Percentiles rank a stretch among this genome's conserved stretches.
phyloP scores from a whole-genome alignment of 148 eudicot species.

The Rhododendron vialii region DNA sequence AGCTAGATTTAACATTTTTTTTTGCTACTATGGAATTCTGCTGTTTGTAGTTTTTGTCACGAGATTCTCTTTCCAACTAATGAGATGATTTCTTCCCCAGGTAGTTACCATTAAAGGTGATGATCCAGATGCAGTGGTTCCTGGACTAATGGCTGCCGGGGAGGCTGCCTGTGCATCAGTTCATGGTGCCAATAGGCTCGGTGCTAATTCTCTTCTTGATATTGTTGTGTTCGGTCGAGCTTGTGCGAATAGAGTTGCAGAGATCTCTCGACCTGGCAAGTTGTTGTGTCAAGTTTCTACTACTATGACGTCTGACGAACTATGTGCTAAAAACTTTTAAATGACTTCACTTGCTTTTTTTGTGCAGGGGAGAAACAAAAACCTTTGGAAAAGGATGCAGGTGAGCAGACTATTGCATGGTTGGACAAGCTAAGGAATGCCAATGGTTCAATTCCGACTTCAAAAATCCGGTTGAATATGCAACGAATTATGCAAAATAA shows the following conservation, averaged over 20 bases:
- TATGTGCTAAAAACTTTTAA: not conserved
- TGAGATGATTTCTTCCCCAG: slow-evolving; percentile 27
- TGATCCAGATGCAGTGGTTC: slow-evolving; percentile 85
- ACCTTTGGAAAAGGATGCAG: slow-evolving; percentile 82
- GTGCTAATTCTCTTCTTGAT: slow-evolving; percentile 98
- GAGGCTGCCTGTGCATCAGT: slow-evolving; percentile 99
- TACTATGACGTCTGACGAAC: not conserved
- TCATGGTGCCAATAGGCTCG: slow-evolving; percentile 98
- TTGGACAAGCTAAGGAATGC: slow-evolving; percentile 84
- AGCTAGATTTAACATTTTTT: not conserved
- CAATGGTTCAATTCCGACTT: slow-evolving; percentile 83
- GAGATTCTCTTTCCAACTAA: not conserved
- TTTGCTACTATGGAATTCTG: not conserved
- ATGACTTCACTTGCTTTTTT: not conserved
- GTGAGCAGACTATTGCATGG: slow-evolving; percentile 89
- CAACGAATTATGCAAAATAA: slow-evolving; percentile 91
- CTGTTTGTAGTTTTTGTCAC: not conserved
- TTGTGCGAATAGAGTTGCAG: slow-evolving; percentile 96
- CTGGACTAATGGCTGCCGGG: slow-evolving; percentile 97
- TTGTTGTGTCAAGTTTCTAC: not conserved
- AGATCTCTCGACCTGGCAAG: slow-evolving; percentile 79
- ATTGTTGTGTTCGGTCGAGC: slow-evolving; percentile 99
- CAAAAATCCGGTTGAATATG: slow-evolving; percentile 86
- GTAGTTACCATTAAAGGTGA: slow-evolving; percentile 79
- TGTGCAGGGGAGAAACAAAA: slow-evolving; percentile 77